Evolutionary conservation across 2,329 filamentous ascomycete genomes (phyloP), one percentile per base, ranked within the genome.

Genomic region (Rutstroemia sp.): DNA sequence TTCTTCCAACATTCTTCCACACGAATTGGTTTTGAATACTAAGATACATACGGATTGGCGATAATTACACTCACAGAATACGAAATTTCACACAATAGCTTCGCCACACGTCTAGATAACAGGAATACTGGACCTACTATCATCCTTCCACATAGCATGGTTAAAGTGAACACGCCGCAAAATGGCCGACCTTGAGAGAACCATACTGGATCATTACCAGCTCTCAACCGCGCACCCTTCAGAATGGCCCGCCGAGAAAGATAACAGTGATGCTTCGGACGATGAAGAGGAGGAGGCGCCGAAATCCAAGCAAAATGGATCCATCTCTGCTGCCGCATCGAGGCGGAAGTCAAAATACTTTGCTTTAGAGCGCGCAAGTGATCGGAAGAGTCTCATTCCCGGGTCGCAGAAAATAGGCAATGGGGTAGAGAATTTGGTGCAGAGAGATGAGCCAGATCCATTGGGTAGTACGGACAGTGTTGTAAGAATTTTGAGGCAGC

Each of bases 371-470:
- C 81, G 86, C 58, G 83, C 87, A 49, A 88, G 86, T 71, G 82
- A 85, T 64, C 79, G 85, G 58, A 80, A 81, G 66, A 89, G 82
- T 69, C 73, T 66, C 10, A 59, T 89, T 18, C 80, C 83, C 0
- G 87, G 87, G 1, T 82, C 86, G 5, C 83, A 90, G 69, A 84
- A 80, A 67, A 82, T 81, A 2, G 81, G 80, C 50, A 81, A 83
- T 67, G 86, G 86, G 30, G 77, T 86, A 47, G 87, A 88, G 62
- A 94, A 85, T 65, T 73, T 92, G 59, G 88, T 95, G 30, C 89
- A 94, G 68, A 88, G 88, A 69, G 94, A 99, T 70, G 95, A 99
- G 71, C 82, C 90, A 2, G 94, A 99, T 73, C 91, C 94, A 4
- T 73, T 99, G 53, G 94, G 94, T n/a, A 85, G 84, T 52, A 85